Percentiles rank a stretch among this genome's conserved stretches.
Conservation (phyloP, 2,329 filamentous ascomycete species). For the Fusarium cyanostomum region DNA sequence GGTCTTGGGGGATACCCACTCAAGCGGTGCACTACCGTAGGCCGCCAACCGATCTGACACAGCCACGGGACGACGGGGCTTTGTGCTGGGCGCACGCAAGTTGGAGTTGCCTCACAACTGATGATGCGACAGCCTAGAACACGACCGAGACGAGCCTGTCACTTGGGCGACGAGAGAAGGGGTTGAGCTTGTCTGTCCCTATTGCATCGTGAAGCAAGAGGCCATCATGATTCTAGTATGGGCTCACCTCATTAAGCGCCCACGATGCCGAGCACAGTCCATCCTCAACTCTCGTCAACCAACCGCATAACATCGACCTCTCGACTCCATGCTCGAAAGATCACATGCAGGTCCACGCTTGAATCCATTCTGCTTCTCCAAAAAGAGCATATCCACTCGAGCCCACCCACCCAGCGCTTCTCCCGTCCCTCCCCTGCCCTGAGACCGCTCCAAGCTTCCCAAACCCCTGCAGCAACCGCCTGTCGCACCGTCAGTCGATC, state of each 20-base stretch:
- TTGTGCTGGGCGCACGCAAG: neutral
- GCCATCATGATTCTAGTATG: constrained; percentile 29
- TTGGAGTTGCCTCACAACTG: constrained; percentile 6
- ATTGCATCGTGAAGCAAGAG: constrained; percentile 23
- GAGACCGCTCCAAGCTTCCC: constrained; percentile 10
- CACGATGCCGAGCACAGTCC: neutral
- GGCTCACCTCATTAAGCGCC: neutral
- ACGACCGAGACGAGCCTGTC: constrained; percentile 27
- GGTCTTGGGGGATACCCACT: too few species aligned
- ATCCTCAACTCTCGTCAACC: constrained; percentile 13
- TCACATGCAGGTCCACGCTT: constrained; percentile 13
- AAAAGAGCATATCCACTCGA: neutral
- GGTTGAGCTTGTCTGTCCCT: constrained; percentile 7
- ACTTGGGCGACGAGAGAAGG: constrained; percentile 5
- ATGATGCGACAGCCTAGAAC: constrained; percentile 23
- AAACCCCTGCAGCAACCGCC: neutral
- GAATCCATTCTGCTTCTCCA: neutral
- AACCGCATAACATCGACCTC: constrained; percentile 29
- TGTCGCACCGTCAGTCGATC: constrained; percentile 29
- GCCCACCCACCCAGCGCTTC: neutral
- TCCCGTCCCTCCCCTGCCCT: constrained; percentile 6
- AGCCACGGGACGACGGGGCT: constrained; percentile 9
- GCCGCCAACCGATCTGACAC: constrained; percentile 39
- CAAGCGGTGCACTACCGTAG: too few species aligned
- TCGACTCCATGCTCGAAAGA: constrained; percentile 9